These are phyloP conservation scores for Peronospora destructor DNA, from an alignment of 352 stramenopile genomes.

Conservation along the genomic window DNA sequence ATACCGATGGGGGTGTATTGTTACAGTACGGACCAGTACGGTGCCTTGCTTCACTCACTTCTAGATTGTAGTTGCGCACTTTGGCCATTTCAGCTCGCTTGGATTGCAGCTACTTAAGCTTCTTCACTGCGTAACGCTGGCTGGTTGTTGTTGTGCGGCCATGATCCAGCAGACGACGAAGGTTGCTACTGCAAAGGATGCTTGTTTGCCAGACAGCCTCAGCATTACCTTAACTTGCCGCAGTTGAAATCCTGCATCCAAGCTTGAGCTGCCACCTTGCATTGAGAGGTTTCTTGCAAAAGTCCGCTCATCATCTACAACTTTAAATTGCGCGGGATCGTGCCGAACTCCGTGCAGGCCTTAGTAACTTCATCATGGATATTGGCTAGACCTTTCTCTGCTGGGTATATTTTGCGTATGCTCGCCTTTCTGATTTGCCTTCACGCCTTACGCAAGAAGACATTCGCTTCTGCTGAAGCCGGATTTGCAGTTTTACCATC, in stretches of 20 bases:
- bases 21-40: not conserved
- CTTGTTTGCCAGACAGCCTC: slow-evolving; percentile 52
- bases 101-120: slow-evolving; percentile 62
- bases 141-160: slow-evolving; percentile 37
- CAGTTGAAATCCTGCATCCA: slow-evolving; percentile 51
- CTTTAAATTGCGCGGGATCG: too few relatives aligned
- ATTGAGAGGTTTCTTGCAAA: slow-evolving; percentile 8
- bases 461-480: slow-evolving; percentile 25
- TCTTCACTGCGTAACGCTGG: slow-evolving; percentile 54
- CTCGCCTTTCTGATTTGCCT: slow-evolving; percentile 1
- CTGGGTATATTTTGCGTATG: slow-evolving; percentile 1
- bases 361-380: slow-evolving; percentile 55
- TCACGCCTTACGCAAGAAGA: slow-evolving; percentile 1
- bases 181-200: slow-evolving; percentile 20
- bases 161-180: slow-evolving; percentile 26
- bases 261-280: slow-evolving; percentile 21
- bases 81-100: slow-evolving; percentile 69
- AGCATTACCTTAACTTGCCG: slow-evolving; percentile 75
- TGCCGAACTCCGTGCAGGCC: too few relatives aligned
- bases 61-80: slow-evolving; percentile 75
- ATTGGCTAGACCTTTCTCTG: slow-evolving; percentile 41
- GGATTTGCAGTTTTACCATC: slow-evolving; percentile 60
- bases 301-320: slow-evolving; percentile 10
- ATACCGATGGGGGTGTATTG: slow-evolving; percentile 6
- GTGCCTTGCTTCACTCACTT: slow-evolving; percentile 1